Evolutionary conservation across 768 basidiomycete species (phyloP), one percentile per base, ranked within the genome.

Genomic region (Psilocybe sp.): DNA sequence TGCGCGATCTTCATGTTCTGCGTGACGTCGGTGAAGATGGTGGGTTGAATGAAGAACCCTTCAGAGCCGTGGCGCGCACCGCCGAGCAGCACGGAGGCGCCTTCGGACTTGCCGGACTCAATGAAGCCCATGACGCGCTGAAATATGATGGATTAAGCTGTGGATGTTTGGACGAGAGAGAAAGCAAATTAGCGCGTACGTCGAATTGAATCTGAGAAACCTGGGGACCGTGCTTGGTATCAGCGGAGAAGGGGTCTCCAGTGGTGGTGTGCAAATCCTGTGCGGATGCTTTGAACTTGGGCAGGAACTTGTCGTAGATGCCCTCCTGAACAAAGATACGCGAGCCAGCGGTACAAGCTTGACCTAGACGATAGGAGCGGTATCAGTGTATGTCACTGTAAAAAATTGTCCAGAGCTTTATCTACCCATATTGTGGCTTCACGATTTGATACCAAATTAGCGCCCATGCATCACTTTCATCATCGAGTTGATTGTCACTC

Each of bases 71-170:
- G 51, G 1, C 87, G 84, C 51, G 80, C 77, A 1, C 91, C 90
- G 5, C 90, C 91, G 2, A 69, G 48, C 56, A 80, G 75, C 8
- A 87, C 66, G 13, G 65, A 87, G 0, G 90, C 91, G 19, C 91
- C 92, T 15, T 82, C 77, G 12, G 77, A 62, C 61, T 81, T 86
- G 2, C 91, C 92, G 7, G 82, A 78, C 23, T 88, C 63, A 64
- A 95, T 92, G 72, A 91, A 92, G 10, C 65, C 68, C 78, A 90
- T 81, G 54, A 93, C 79, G 47, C 86, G 84, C 85, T 88, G 54
- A 4, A n/a, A 28, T 7, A 14, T 28, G 23, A 43, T 75, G 15
- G 15, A 43, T 11, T 23, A n/a, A 4, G 20, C 45, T 16, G 50
- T n/a, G 18, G 8, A 31, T n/a, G 32, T 20, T 34, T 34, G 34